These are phyloP conservation scores for Trichomonas tenax DNA, from an alignment of 208 protist species.

Conservation along the genomic window DNA sequence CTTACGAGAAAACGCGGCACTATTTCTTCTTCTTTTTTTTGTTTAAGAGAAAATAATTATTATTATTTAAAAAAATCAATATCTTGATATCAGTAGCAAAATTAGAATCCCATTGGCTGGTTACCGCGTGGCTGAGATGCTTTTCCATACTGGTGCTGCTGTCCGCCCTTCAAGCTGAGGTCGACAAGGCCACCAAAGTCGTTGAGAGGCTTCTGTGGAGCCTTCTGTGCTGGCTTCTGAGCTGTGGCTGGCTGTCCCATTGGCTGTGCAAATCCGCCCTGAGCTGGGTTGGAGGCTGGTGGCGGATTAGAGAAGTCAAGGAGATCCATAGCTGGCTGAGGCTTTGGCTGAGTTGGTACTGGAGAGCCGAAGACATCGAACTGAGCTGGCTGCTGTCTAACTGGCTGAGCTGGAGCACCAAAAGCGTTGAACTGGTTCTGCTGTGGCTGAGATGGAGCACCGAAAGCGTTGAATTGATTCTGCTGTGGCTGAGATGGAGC, in stretches of 20 bases:
- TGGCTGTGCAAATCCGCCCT: background rate
- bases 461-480: background rate
- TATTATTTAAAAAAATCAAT: background rate
- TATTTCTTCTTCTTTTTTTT: no score
- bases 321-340: background rate
- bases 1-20: no score
- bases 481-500: background rate
- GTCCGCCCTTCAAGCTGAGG: background rate
- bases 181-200: background rate
- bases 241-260: background rate
- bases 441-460: background rate
- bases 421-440: background rate
- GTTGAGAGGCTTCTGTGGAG: background rate
- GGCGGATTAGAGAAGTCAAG: background rate
- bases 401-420: background rate
- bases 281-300: background rate
- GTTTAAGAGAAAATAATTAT: background rate
- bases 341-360: background rate
- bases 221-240: background rate
- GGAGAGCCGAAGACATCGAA: background rate
- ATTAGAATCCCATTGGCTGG: background rate
- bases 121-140: background rate
- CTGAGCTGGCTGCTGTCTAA: background rate
- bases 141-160: background rate
- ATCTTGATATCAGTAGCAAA: background rate